Evolutionary conservation across 768 basidiomycete species (phyloP), one percentile per base, ranked within the genome.

Genomic region (Suillus subaureus): DNA sequence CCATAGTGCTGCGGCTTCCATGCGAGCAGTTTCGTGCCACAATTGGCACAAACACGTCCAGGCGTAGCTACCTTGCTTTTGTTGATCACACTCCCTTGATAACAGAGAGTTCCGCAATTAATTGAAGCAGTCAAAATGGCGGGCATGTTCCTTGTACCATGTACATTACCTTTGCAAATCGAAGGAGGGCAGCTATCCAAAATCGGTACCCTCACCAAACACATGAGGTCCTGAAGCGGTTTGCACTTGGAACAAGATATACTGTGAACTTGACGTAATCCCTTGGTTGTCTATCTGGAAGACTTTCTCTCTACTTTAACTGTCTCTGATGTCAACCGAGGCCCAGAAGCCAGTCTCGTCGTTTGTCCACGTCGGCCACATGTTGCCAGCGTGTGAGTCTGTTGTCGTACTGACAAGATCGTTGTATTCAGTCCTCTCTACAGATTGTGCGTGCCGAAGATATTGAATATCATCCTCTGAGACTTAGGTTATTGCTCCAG

Each of bases 371-470:
- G 39, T 84, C 93, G 40, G 87, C 89, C 2, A 79, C 84, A 47
- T 83, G 86, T 58, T 94, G 90, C 69, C 90, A 93, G 75, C 84
- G 89, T 74, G 86, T 91, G 69, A 75, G 86, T 69, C 47, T 26
- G 66, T 57, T 63, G 28, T 56, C 18, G 43, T 6, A 23, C 64
- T 43, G 37, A 56, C 62, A 58, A 68, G 62, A 71, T 62, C 63
- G 64, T 64, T 52, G 37, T 66, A 18, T 11, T 39, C 69, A 91
- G 91, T 89, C 64, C 87, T 87, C 87, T 87, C 78, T 40, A 77
- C 80, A 66, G 87, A 91, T 64, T 82, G 90, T 90, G 72, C 67
- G 85, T 77, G 54, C 62, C 2, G 5, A 60, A 60, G 26, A 28
- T 21, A 28, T 21, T 13, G 12, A 60, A 4, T 11, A 28, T 26